These are phyloP conservation scores for Bipolaris victoriae DNA, from an alignment of 2,329 filamentous ascomycete species.

Conservation along the genomic window DNA sequence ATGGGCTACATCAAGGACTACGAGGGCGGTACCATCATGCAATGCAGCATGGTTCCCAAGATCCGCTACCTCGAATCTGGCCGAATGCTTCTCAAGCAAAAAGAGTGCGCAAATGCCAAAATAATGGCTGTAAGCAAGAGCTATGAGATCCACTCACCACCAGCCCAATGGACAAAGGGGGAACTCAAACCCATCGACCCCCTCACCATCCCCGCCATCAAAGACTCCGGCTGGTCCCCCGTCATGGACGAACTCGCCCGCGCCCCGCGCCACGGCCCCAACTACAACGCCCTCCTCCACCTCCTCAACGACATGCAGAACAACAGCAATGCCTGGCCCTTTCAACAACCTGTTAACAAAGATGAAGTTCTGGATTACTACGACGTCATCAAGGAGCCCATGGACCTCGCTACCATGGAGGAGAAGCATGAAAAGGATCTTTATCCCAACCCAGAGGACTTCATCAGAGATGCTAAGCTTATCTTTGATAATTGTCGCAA, in stretches of 20 bases:
- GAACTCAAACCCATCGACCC: constrained; percentile 74
- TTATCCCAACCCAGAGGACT: constrained; percentile 90
- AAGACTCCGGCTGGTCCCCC: constrained; percentile 88
- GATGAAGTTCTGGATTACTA: constrained; percentile 99
- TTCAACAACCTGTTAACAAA: constrained; percentile 88
- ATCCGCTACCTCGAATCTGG: constrained; percentile 93
- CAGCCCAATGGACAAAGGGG: constrained; percentile 82
- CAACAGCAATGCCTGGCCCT: constrained; percentile 91
- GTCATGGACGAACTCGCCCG: constrained; percentile 98
- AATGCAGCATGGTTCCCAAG: constrained; percentile 94
- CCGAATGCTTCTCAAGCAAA: constrained; percentile 95
- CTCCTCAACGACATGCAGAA: constrained; percentile 96
- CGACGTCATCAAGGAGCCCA: constrained; percentile 96
- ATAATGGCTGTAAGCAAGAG: constrained; percentile 89
- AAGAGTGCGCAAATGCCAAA: constrained; percentile 92
- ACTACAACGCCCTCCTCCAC: constrained; percentile 92
- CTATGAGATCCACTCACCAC: constrained; percentile 84
- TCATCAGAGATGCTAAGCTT: constrained; percentile 84
- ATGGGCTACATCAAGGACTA: constrained; percentile 99
- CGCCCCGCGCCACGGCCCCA: constrained; percentile 92
- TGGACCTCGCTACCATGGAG: constrained; percentile 97
- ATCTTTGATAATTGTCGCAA: constrained; percentile 94
- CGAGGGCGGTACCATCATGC: constrained; percentile 98
- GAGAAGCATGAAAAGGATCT: constrained; percentile 91
- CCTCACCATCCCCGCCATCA: constrained; percentile 84